phyloP scores from a whole-genome alignment of 306 rosid genomes.

The Lathyrus sativus region DNA sequence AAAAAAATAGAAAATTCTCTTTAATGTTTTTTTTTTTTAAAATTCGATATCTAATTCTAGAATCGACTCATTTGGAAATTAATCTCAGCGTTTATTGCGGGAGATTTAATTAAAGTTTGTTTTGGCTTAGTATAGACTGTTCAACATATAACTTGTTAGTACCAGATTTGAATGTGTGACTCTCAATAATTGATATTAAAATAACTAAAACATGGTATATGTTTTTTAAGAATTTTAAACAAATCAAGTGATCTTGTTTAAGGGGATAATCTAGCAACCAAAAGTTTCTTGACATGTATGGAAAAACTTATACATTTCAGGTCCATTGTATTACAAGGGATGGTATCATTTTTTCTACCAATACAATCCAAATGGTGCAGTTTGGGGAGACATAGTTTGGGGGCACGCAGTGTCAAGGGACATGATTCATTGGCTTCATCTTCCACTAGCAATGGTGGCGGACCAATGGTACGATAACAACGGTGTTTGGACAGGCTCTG shows the following conservation, averaged over 20 bases:
- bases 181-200: no score
- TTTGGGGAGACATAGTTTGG: slow-evolving; percentile 95
- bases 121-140: no score
- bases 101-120: no score
- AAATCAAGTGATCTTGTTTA: background rate
- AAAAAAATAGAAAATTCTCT: no score
- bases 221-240: no score
- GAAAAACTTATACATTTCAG: slow-evolving; percentile 44
- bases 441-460: slow-evolving; percentile 82
- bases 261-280: background rate
- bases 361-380: slow-evolving; percentile 77
- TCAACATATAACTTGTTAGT: no score
- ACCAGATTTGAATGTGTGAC: no score
- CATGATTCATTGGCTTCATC: slow-evolving; percentile 92
- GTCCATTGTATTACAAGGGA: slow-evolving; percentile 87
- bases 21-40: no score
- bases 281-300: slow-evolving; percentile 6
- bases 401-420: slow-evolving; percentile 90
- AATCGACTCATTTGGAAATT: no score
- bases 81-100: no score
- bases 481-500: slow-evolving; percentile 97
- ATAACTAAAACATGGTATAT: no score
- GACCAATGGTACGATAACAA: slow-evolving; percentile 80
- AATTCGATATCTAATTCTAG: no score
- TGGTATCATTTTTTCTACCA: slow-evolving; percentile 99